Percentiles rank a stretch among this genome's conserved stretches.
These are phyloP conservation scores for Zygosaccharomyces lentus DNA, from an alignment of 805 yeast genomes.

Conservation along the genomic window DNA sequence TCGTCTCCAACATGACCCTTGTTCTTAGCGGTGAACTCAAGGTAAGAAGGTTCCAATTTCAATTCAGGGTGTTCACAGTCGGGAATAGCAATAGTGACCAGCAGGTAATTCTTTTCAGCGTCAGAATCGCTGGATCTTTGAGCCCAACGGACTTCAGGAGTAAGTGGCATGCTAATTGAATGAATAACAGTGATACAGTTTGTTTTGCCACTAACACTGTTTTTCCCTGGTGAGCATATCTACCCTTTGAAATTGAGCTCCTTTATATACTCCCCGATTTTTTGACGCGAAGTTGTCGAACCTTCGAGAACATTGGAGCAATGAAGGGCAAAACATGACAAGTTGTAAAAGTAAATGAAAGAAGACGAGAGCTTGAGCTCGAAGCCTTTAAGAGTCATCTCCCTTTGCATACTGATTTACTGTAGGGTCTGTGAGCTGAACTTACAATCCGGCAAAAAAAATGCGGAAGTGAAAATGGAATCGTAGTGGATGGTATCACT, in stretches of 20 bases:
- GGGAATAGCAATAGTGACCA: slow-evolving; percentile 65
- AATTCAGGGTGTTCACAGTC: slow-evolving; percentile 64
- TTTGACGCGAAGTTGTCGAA: slow-evolving; percentile 2
- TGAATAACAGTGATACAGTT: background rate
- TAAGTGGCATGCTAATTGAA: slow-evolving; percentile 11
- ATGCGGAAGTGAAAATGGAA: background rate
- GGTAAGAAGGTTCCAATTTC: slow-evolving; percentile 50
- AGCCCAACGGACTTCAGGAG: slow-evolving; percentile 81
- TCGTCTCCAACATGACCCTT: slow-evolving; percentile 46
- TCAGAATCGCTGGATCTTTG: slow-evolving; percentile 84
- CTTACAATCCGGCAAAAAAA: background rate
- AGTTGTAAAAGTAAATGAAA: background rate
- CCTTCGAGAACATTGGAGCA: slow-evolving; percentile 6
- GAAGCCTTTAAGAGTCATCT: too few relatives aligned
- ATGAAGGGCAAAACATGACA: background rate
- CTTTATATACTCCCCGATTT: slow-evolving; percentile 6
- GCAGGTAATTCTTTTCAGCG: slow-evolving; percentile 67
- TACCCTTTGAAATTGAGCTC: slow-evolving; percentile 6
- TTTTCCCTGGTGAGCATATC: background rate
- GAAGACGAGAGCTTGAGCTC: background rate
- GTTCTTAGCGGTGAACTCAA: slow-evolving; percentile 44
- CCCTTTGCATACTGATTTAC: background rate
- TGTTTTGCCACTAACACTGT: background rate
- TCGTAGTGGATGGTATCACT: background rate
- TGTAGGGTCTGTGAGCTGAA: background rate